These are phyloP conservation scores for Paradendryphiella salina DNA, from an alignment of 2,329 filamentous ascomycete genomes.

Conservation along the genomic window DNA sequence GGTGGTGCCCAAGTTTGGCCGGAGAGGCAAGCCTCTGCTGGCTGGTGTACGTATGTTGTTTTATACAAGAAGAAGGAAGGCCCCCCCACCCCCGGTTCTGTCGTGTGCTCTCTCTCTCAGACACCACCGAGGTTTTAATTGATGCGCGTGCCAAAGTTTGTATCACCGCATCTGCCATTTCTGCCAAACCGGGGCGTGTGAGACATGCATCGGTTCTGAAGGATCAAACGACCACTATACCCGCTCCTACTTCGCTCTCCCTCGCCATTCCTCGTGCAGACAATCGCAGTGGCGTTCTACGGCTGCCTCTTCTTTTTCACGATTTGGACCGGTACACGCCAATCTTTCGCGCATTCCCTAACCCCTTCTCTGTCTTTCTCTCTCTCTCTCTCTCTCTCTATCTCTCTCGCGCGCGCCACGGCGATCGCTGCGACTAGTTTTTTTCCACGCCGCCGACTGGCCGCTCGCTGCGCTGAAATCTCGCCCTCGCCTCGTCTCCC, in stretches of 20 bases:
- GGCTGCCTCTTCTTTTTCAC: too few relatives aligned
- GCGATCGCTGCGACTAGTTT: background rate
- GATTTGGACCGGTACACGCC: too few relatives aligned
- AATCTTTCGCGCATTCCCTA: too few relatives aligned
- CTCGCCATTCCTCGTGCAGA: too few relatives aligned
- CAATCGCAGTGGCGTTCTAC: too few relatives aligned
- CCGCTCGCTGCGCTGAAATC: background rate
- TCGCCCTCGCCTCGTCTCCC: background rate
- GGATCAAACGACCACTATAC: background rate
- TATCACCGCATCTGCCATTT: background rate
- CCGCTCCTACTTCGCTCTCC: too few relatives aligned
- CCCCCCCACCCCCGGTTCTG: background rate
- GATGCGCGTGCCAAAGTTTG: background rate
- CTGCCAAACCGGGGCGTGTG: background rate
- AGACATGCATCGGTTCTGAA: background rate
- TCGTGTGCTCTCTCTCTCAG: background rate
- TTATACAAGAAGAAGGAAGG: conserved; percentile 20
- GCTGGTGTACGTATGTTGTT: conserved; percentile 1
- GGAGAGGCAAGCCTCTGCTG: background rate
- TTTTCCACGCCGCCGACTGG: background rate
- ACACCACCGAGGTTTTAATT: background rate
- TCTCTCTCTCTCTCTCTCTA: background rate
- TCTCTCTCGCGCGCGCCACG: background rate
- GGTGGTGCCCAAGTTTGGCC: conserved; percentile 6
- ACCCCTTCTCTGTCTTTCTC: background rate